Conservation (phyloP, 331 rosid genomes). For the Malus hybrid region DNA sequence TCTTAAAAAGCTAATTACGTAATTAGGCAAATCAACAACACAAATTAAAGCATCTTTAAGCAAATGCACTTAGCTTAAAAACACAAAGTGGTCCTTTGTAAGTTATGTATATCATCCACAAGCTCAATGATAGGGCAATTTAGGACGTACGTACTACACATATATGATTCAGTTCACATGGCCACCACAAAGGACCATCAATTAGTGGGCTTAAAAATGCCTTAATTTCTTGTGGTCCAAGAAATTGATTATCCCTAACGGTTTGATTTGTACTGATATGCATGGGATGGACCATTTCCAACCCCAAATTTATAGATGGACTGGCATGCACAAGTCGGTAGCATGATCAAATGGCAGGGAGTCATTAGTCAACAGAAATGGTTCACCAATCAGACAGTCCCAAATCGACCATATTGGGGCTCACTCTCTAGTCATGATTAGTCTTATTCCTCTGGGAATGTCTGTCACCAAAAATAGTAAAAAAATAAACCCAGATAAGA, state of each 20-base stretch:
- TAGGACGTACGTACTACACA: slow-evolving; percentile 6
- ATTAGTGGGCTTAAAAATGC: slow-evolving; percentile 14
- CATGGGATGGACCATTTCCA: slow-evolving; percentile 15
- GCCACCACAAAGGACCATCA: slow-evolving; percentile 38
- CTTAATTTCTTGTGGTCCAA: slow-evolving; percentile 50
- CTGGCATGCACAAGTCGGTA: slow-evolving; percentile 7
- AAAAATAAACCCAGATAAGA: not conserved
- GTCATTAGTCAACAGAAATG: slow-evolving; percentile 23
- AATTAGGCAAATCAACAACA: not conserved
- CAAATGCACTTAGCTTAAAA: not conserved
- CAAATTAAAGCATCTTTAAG: not conserved
- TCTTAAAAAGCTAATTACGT: not conserved
- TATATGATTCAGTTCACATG: slow-evolving; percentile 33
- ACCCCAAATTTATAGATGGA: not conserved
- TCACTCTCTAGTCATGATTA: slow-evolving; percentile 24
- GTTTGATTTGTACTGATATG: slow-evolving; percentile 16
- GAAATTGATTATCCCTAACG: slow-evolving; percentile 35
- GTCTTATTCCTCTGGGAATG: slow-evolving; percentile 30
- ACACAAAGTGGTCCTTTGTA: slow-evolving; percentile 30
- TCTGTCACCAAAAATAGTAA: slow-evolving; percentile 32
- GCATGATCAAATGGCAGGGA: slow-evolving; percentile 17
- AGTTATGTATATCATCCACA: slow-evolving; percentile 26
- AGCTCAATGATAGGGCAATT: slow-evolving; percentile 24
- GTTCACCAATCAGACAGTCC: slow-evolving; percentile 14
- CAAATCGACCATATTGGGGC: slow-evolving; percentile 14